Conservation (phyloP, 352 stramenopile genomes). For the Phytophthora ramorum region DNA sequence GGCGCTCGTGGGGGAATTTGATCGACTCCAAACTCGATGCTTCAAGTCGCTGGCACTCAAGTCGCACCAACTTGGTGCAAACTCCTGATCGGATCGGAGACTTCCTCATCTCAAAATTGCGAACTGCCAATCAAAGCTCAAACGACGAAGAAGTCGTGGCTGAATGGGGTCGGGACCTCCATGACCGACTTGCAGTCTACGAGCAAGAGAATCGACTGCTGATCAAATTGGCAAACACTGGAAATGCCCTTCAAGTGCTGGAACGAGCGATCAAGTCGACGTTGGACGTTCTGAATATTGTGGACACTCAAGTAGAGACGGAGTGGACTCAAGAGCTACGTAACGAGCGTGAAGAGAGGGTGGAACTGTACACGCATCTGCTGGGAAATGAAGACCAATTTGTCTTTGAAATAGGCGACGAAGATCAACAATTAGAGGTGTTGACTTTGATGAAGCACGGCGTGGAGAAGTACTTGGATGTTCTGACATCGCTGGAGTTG, state of each 20-base stretch:
- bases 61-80: background rate
- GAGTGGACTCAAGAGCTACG: background rate
- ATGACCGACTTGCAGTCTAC: slow-evolving; percentile 1
- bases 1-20: slow-evolving; percentile 1
- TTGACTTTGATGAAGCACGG: slow-evolving; percentile 21
- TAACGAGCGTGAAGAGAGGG: background rate
- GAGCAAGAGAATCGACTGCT: slow-evolving; percentile 17
- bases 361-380: slow-evolving; percentile 2
- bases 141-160: background rate
- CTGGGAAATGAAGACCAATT: slow-evolving; percentile 4
- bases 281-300: slow-evolving; percentile 2
- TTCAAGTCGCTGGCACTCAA: slow-evolving; percentile 11
- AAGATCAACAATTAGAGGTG: slow-evolving; percentile 17
- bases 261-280: slow-evolving; percentile 1
- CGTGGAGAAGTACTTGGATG: slow-evolving; percentile 4
- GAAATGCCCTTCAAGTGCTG: slow-evolving; percentile 2
- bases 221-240: slow-evolving; percentile 18
- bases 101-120: background rate
- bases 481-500: slow-evolving; percentile 6
- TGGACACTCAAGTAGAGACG: background rate
- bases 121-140: background rate
- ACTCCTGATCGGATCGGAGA: background rate
- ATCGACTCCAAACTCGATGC: slow-evolving; percentile 1
- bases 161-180: background rate
- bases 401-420: slow-evolving; percentile 9